These are phyloP conservation scores for Alternaria viburni DNA, from an alignment of 2,329 filamentous ascomycete genomes.

Conservation along the genomic window DNA sequence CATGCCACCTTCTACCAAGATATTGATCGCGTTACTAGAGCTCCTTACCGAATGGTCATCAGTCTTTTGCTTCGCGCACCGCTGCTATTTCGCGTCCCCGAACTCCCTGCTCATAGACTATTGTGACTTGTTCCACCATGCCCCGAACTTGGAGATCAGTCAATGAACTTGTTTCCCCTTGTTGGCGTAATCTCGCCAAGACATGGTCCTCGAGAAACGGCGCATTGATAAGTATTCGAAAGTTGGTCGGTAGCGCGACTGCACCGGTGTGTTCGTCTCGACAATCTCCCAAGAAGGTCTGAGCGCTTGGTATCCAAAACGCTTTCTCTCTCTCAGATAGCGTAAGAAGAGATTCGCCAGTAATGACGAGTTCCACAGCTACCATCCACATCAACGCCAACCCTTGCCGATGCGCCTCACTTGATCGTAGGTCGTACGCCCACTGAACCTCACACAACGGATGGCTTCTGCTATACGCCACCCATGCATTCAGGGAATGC, in stretches of 20 bases:
- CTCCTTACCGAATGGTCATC: neutral
- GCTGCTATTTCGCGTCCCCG: neutral
- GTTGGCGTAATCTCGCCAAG: neutral
- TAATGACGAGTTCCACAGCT: neutral
- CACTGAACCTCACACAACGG: neutral
- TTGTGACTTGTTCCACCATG: neutral
- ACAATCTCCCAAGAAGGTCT: neutral
- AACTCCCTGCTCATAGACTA: neutral
- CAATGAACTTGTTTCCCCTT: neutral
- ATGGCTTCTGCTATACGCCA: neutral
- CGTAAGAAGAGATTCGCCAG: neutral
- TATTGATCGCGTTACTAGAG: neutral
- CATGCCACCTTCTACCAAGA: neutral
- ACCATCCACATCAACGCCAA: neutral
- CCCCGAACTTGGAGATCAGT: neutral
- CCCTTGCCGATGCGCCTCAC: neutral
- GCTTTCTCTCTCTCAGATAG: neutral
- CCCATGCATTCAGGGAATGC: neutral
- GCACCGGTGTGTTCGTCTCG: neutral
- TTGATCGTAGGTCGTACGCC: neutral
- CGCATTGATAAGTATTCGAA: neutral
- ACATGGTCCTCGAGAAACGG: neutral
- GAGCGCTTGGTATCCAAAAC: neutral
- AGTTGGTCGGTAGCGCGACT: neutral
- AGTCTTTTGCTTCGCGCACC: constrained; percentile 1